Conservation (phyloP, 1,284 basidiomycete species). For the Porodaedalea pini region DNA sequence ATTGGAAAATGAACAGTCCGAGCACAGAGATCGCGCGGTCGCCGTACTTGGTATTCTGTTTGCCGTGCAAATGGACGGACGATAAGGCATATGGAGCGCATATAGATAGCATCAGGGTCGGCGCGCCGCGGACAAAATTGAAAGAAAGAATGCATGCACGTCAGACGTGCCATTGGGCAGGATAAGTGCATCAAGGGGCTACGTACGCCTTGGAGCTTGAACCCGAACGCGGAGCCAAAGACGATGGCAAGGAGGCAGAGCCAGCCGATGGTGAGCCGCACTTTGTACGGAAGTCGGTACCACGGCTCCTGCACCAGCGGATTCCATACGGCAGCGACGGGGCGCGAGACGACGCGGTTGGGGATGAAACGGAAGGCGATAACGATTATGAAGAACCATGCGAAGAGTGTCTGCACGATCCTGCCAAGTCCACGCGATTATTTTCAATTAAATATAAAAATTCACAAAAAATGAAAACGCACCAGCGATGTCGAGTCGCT, state of each 20-base stretch:
- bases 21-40: slow-evolving; percentile 81
- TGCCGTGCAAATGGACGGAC: background rate
- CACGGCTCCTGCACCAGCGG: slow-evolving; percentile 65
- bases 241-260: slow-evolving; percentile 68
- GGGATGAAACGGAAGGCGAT: slow-evolving; percentile 81
- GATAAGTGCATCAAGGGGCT: background rate
- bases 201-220: slow-evolving; percentile 55
- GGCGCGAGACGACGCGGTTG: slow-evolving; percentile 59
- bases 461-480: slow-evolving; percentile 25
- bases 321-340: slow-evolving; percentile 63
- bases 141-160: background rate
- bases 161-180: background rate
- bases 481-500: slow-evolving; percentile 73
- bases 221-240: slow-evolving; percentile 81
- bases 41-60: slow-evolving; percentile 62
- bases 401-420: slow-evolving; percentile 76
- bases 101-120: background rate
- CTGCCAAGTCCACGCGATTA: slow-evolving; percentile 32
- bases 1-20: slow-evolving; percentile 75
- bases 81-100: background rate
- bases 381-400: slow-evolving; percentile 74
- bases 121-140: background rate
- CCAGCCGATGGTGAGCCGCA: slow-evolving; percentile 68
- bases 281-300: slow-evolving; percentile 56
- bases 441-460: slow-evolving; percentile 15